Evolutionary conservation across 805 yeast genomes (phyloP).

Genomic region (Candida maltosa): DNA sequence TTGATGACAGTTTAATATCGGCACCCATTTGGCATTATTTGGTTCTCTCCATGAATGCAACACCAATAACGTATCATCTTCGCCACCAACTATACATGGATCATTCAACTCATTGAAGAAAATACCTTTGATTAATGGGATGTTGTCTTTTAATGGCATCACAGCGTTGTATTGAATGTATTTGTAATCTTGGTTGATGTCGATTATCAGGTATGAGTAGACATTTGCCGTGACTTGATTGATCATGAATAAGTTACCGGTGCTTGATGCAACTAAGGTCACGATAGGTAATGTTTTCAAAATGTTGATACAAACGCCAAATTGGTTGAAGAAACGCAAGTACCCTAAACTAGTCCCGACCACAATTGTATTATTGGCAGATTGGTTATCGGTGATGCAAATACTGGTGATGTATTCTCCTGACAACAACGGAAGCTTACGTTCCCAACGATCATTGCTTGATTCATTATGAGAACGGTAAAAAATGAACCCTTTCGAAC

Average conservation of each 20-base stretch:
- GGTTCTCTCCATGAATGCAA: conserved; percentile 77
- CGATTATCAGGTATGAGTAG: conserved; percentile 47
- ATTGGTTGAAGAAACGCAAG: conserved; percentile 64
- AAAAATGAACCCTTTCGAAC: conserved; percentile 47
- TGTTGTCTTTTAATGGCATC: conserved; percentile 28
- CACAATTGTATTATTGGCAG: conserved; percentile 45
- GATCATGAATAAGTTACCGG: conserved; percentile 50
- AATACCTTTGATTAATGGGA: conserved; percentile 54
- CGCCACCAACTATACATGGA: conserved; percentile 79
- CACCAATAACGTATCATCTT: conserved; percentile 66
- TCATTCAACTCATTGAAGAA: conserved; percentile 88
- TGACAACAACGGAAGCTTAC: conserved; percentile 47
- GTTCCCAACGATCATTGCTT: conserved; percentile 69
- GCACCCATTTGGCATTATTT: conserved; percentile 82
- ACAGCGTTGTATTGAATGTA: conserved; percentile 37
- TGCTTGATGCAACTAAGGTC: conserved; percentile 62
- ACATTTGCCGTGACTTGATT: conserved; percentile 33
- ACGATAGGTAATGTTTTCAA: conserved; percentile 73
- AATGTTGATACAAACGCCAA: conserved; percentile 69
- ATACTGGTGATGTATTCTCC: conserved; percentile 65
- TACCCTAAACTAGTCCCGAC: conserved; percentile 78
- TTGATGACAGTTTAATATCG: conserved; percentile 61
- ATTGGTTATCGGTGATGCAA: conserved; percentile 44
- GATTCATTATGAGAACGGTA: conserved; percentile 66
- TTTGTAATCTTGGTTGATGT: conserved; percentile 39